Percentiles rank a stretch among this genome's conserved stretches.
phyloP scores from a whole-genome alignment of 208 protist genomes.

The Leishmania braziliensis region DNA sequence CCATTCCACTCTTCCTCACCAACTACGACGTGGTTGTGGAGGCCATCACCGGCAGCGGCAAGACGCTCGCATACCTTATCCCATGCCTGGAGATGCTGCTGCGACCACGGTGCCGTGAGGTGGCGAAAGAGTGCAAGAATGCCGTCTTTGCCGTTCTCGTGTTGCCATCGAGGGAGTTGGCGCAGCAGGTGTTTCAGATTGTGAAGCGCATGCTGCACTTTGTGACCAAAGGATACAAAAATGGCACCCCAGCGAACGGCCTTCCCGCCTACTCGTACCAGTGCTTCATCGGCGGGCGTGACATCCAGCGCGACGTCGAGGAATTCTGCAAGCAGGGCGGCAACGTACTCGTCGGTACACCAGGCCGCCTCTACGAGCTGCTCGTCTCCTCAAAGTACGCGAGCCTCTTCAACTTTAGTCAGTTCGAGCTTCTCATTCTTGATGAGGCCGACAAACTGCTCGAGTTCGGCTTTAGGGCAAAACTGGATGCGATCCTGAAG shows the following conservation, averaged over 20 bases:
- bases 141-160: conserved; percentile 90
- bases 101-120: conserved; percentile 51
- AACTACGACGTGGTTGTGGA: conserved; percentile 94
- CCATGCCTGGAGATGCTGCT: conserved; percentile 91
- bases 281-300: conserved; percentile 92
- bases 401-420: conserved; percentile 69
- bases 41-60: conserved; percentile 94
- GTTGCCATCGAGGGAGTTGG: conserved; percentile 94
- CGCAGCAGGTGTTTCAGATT: conserved; percentile 92
- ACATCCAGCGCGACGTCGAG: conserved; percentile 79
- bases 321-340: conserved; percentile 80
- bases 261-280: conserved; percentile 79
- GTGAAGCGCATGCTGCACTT: conserved; percentile 78
- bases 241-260: conserved; percentile 30
- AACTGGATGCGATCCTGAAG: conserved; percentile 89
- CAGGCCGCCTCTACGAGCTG: conserved; percentile 90
- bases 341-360: conserved; percentile 92
- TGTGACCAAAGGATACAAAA: conserved; percentile 56
- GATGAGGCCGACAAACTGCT: conserved; percentile 95
- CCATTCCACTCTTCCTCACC: conserved; percentile 87
- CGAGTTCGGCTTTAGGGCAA: conserved; percentile 92
- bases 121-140: conserved; percentile 52
- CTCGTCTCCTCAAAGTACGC: conserved; percentile 86
- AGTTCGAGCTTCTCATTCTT: conserved; percentile 92
- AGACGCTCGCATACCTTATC: conserved; percentile 94